Conservation (phyloP, 176 grass and related monocot species). For the Hsuehochloa calcarea region DNA sequence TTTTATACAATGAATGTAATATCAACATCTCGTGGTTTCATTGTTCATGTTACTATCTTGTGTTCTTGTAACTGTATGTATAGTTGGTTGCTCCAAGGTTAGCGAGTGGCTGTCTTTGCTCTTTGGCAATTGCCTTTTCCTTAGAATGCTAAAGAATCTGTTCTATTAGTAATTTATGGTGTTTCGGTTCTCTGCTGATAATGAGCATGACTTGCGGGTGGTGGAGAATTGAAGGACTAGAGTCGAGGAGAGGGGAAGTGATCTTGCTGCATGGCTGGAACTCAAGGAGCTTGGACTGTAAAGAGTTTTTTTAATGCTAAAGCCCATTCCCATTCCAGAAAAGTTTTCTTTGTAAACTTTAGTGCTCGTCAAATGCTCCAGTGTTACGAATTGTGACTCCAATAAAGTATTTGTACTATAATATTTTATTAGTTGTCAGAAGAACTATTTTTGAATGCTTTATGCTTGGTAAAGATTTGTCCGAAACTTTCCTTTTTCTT, state of each 20-base stretch:
- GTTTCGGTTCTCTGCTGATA: no score
- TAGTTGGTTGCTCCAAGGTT: no score
- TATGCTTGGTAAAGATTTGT: slow-evolving; percentile 1
- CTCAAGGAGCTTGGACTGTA: slow-evolving; percentile 72
- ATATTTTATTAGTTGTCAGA: background rate
- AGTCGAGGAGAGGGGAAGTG: slow-evolving; percentile 49
- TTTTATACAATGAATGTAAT: background rate
- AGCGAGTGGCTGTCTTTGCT: no score
- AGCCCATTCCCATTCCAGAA: background rate
- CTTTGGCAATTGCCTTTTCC: no score
- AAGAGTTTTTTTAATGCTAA: background rate
- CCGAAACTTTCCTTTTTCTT: slow-evolving; percentile 19
- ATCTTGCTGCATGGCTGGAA: slow-evolving; percentile 72
- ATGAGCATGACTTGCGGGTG: slow-evolving; percentile 44
- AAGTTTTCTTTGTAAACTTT: background rate
- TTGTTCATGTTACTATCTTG: background rate
- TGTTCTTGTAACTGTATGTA: no score
- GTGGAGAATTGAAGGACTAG: slow-evolving; percentile 58
- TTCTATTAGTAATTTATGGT: no score
- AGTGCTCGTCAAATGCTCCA: background rate
- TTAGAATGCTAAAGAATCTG: no score
- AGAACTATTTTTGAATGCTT: background rate
- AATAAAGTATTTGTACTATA: background rate
- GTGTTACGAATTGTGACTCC: background rate
- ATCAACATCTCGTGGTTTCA: background rate